Evolutionary conservation across 148 eudicot species (phyloP).

Genomic region (Amaranthus palmeri): DNA sequence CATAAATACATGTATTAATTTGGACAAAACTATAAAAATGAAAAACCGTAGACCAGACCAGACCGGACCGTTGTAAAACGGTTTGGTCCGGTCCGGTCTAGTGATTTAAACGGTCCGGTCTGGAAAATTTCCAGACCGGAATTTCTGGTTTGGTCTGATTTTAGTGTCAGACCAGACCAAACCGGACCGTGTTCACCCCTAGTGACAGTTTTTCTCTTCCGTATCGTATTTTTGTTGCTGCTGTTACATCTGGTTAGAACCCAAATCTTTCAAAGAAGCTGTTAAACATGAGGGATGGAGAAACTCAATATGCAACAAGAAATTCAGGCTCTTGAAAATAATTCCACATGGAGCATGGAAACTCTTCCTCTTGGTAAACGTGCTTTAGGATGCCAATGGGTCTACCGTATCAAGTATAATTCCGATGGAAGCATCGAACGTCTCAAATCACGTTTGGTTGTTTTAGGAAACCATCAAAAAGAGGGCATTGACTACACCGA

Average conservation of each 20-base stretch:
- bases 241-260: not conserved
- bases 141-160: too few species aligned
- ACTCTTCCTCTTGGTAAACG: not conserved
- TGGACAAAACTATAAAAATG: too few species aligned
- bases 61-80: too few species aligned
- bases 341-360: not conserved
- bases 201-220: not conserved
- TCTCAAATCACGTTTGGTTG: not conserved
- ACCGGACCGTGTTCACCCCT: too few species aligned
- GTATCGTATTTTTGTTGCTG: not conserved
- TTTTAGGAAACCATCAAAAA: not conserved
- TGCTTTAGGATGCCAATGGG: not conserved
- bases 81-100: too few species aligned
- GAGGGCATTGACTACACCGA: not conserved
- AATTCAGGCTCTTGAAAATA: not conserved
- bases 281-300: not conserved
- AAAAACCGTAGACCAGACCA: too few species aligned
- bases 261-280: not conserved
- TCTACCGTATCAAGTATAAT: not conserved
- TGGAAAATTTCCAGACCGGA: too few species aligned
- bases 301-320: not conserved
- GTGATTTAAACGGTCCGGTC: too few species aligned
- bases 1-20: too few species aligned
- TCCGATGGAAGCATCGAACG: not conserved
- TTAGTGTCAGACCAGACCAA: too few species aligned